Base-by-base conservation (phyloP, 331 rosid species). In the Arachis monticola region DNA sequence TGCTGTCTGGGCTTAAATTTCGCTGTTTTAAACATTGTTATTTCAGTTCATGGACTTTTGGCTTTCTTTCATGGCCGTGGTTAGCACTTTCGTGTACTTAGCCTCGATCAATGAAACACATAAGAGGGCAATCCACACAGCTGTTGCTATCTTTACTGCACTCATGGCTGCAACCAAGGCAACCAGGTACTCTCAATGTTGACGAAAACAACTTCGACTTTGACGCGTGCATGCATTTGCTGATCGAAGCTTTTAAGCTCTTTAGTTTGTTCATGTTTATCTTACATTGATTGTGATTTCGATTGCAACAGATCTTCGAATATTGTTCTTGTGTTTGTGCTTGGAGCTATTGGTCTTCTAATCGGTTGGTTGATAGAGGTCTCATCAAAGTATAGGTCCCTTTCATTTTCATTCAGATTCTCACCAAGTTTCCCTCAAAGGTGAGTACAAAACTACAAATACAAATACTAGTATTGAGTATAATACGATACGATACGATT, bases 11-110 rank as follows among this genome's bases (percentile, higher is more conserved):
- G 32, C 48, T 11, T 42, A 14, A 60, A 8, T 31, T 70, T 32
- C 41, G 51, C 69, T 40, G 56, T 47, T 52, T 80, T 30, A 70
- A 69, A 13, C 75, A 64, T 78, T 72, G 65, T 65, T 69, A 72
- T 86, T 88, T 83, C 91, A 94, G 99, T 90, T 94, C 85, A 79
- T 94, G 97, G 99, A 94, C 86, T 88, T 94, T 77, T 94, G 99
- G 99, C 93, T 94, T 65, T 94, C 97, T 79, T 94, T 94, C 91
- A 86, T 94, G 99, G 99, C 99, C 35, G 91, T 92, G 75, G 84
- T 90, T 79, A 90, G 97, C 88, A 94, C 97, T 69, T 92, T 86
- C 8, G 84, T 94, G 69, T 92, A 87, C 83, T 83, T 94, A n/a
- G 86, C 96, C 61, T 84, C 96, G 27, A 82, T 92, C 17, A 87